Base-by-base conservation (phyloP, 2,329 filamentous ascomycete species). In the Aaosphaeria arxii region DNA sequence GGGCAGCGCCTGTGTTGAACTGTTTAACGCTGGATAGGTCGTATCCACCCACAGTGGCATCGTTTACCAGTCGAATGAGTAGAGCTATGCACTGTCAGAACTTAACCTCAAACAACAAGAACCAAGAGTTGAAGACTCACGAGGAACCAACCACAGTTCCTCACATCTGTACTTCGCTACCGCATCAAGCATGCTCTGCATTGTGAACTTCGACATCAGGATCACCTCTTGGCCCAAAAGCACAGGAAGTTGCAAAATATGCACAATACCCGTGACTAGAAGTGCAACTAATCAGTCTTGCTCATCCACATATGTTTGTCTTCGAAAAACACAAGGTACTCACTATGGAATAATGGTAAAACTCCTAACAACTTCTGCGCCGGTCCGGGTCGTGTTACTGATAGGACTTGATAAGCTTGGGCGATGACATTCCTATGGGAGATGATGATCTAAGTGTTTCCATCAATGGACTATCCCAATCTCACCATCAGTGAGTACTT, bases 1-100 rank as follows among this genome's bases (percentile, higher is more conserved):
- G 84, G 0, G 84, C 84, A 0, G 83, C 83, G 6, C 83, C 83
- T 1, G 77, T 82, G 0, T 77, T 79, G 61, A 86, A 83, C 0
- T 79, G 74, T 29, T 71, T 72, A 1, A 86, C 66, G 54, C 76
- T 77, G 13, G 70, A 71, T 1, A 86, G 74, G 55, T 86, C 79
- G 61, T 84, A 85, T 13, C 78, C 71, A 35, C 71, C 61, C 3
- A 81, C 74, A 5, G 80, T 63, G 33, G 78, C 73, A 48, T 85
- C 81, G 17, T 78, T 77, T 0, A 85, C 77, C 17, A 86, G 71
- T 2, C 80, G 74, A 54, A 86, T 84, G 3, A 86, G 61, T 40
- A 86, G 82, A 0, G 80, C 57, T 0, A 66, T 54, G 1, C 80
- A 56, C 44, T 84, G 80, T 0, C 72, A 77, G 41, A 81, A 71